phyloP scores from a whole-genome alignment of 2,329 filamentous ascomycete species.

The Apiospora malaysiana region DNA sequence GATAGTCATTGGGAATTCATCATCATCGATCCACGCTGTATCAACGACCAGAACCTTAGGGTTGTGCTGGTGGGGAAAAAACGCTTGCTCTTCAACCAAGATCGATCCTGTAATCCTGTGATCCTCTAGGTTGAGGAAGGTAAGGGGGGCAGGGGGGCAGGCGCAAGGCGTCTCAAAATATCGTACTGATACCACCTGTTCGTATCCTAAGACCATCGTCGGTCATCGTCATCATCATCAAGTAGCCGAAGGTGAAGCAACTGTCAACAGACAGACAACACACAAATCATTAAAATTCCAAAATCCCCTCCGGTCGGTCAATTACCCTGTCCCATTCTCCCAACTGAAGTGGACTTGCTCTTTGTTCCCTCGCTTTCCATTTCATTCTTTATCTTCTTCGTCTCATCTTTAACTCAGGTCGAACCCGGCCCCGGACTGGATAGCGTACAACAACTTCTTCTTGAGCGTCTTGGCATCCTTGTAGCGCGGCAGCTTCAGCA shows the following conservation, averaged over 20 bases:
- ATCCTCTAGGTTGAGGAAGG: too few relatives aligned
- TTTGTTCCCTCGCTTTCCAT: neutral
- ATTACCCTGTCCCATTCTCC: neutral
- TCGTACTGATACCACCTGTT: neutral
- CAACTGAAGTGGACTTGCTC: too few relatives aligned
- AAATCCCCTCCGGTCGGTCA: neutral
- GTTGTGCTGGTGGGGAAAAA: neutral
- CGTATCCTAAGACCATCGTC: neutral
- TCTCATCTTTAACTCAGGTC: conserved; percentile 67
- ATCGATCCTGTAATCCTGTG: too few relatives aligned
- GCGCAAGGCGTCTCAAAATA: neutral
- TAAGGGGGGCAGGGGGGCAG: too few relatives aligned
- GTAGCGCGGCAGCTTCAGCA: conserved; percentile 91
- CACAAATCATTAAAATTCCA: neutral
- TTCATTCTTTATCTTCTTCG: too few relatives aligned
- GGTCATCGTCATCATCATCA: neutral
- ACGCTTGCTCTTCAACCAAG: neutral
- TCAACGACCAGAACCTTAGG: neutral
- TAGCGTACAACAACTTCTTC: conserved; percentile 86
- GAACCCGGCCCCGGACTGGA: conserved; percentile 90
- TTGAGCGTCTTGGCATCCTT: conserved; percentile 67
- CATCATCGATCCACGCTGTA: neutral
- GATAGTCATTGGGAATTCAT: neutral
- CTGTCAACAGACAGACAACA: neutral
- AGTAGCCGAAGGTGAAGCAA: neutral